A percentile compares a stretch with the other conserved stretches of the same genome.
These are phyloP conservation scores for Lepidium africanum DNA, from an alignment of 345 rosid species.

Conservation along the genomic window DNA sequence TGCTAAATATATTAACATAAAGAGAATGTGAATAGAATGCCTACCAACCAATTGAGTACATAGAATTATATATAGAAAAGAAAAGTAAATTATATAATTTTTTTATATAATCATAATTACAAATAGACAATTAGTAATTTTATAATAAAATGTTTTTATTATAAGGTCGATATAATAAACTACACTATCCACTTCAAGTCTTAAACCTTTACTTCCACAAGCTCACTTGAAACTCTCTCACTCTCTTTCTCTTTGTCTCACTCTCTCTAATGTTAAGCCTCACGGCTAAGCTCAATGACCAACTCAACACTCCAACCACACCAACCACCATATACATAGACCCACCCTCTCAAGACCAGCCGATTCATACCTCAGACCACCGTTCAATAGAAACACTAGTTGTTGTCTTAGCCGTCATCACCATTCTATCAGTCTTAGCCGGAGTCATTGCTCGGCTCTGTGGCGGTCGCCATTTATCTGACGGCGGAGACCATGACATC, in stretches of 20 bases:
- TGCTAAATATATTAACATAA: no score
- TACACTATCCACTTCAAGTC: slow-evolving; percentile 1
- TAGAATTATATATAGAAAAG: not conserved
- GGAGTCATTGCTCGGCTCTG: slow-evolving; percentile 73
- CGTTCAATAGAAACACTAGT: slow-evolving; percentile 71
- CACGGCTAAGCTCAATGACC: slow-evolving; percentile 8
- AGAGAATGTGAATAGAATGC: not conserved
- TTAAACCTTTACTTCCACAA: slow-evolving; percentile 11
- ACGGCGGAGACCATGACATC: slow-evolving; percentile 60
- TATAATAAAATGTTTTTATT: not conserved
- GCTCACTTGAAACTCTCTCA: slow-evolving; percentile 17
- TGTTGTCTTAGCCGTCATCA: slow-evolving; percentile 78
- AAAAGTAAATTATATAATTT: not conserved
- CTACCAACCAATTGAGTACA: not conserved
- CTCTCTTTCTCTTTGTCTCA: slow-evolving; percentile 7
- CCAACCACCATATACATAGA: slow-evolving; percentile 32
- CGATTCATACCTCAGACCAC: slow-evolving; percentile 24
- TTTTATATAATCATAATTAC: not conserved
- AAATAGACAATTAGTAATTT: not conserved
- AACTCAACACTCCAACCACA: slow-evolving; percentile 19
- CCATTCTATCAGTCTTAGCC: slow-evolving; percentile 56
- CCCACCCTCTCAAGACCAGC: slow-evolving; percentile 24
- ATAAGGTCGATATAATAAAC: not conserved
- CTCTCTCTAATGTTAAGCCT: slow-evolving; percentile 11
- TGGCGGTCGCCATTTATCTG: slow-evolving; percentile 62